Percentiles rank a stretch among this genome's conserved stretches.
Conservation (phyloP, 225 moss, liverwort and hornwort species). For the Antitrichia curtipendula region DNA sequence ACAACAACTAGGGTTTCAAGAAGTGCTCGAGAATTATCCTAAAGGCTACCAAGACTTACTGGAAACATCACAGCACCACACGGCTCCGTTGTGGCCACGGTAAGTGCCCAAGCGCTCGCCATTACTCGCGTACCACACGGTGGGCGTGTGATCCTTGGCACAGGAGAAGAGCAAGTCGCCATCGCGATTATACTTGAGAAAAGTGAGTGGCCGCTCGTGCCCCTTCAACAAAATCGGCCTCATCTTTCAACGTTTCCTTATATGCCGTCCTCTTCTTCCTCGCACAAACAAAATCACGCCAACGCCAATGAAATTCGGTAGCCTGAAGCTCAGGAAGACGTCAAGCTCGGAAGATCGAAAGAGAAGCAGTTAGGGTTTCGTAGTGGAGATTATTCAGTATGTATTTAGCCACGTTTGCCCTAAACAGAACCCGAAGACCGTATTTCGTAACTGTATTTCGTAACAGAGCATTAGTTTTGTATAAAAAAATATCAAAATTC, state of each 20-base stretch:
- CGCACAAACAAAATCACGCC: neutral
- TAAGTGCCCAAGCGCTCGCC: slow-evolving; percentile 85
- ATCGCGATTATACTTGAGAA: slow-evolving; percentile 82
- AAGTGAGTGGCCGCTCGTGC: slow-evolving; percentile 83
- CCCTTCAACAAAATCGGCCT: slow-evolving; percentile 95
- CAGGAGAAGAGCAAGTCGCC: slow-evolving; percentile 87
- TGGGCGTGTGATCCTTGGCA: slow-evolving; percentile 90
- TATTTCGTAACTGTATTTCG: no score
- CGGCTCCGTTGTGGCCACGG: slow-evolving; percentile 82
- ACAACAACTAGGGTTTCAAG: neutral
- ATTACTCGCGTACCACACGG: slow-evolving; percentile 80
- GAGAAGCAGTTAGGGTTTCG: neutral
- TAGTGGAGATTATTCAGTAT: neutral
- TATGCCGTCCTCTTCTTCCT: neutral
- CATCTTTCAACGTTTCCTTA: slow-evolving; percentile 5
- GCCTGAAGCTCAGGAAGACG: neutral
- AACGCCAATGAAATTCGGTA: neutral
- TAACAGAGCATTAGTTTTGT: no score
- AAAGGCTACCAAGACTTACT: slow-evolving; percentile 6
- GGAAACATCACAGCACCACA: slow-evolving; percentile 88
- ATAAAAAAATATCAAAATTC: no score
- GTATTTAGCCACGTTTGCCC: neutral
- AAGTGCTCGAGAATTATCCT: neutral
- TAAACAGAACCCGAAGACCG: neutral
- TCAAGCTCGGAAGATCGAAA: neutral